phyloP scores from a whole-genome alignment of 495 filamentous ascomycete genomes.

The Darksidea phi region DNA sequence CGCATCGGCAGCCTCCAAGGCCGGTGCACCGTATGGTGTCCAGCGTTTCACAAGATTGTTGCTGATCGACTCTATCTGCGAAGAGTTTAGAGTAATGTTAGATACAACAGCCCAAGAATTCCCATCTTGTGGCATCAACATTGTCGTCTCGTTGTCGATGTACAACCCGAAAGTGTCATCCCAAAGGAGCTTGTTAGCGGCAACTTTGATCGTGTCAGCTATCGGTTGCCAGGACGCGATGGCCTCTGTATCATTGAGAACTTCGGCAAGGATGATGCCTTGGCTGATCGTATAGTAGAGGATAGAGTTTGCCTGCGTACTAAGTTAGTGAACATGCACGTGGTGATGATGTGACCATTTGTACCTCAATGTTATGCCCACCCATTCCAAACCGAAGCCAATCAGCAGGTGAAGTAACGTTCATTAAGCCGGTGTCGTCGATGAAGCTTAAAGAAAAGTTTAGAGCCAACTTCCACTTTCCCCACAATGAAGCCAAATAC shows the following conservation, averaged over 20 bases:
- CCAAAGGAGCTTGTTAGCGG: slow-evolving; percentile 40
- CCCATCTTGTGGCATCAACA: slow-evolving; percentile 51
- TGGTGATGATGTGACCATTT: not conserved
- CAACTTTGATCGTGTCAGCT: slow-evolving; percentile 34
- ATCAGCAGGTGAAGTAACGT: slow-evolving; percentile 35
- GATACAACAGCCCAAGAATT: slow-evolving; percentile 50
- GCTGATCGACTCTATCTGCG: slow-evolving; percentile 43
- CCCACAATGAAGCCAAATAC: slow-evolving; percentile 34
- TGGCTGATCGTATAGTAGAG: slow-evolving; percentile 42
- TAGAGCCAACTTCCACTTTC: slow-evolving; percentile 33
- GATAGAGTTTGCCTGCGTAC: slow-evolving; percentile 37
- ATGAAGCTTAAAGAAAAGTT: slow-evolving; percentile 37
- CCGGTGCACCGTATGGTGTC: slow-evolving; percentile 58
- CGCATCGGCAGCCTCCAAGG: slow-evolving; percentile 57
- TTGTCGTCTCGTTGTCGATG: slow-evolving; percentile 42
- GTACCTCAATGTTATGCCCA: slow-evolving; percentile 52
- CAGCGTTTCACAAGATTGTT: slow-evolving; percentile 53
- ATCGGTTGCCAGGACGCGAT: slow-evolving; percentile 27
- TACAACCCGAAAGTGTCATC: slow-evolving; percentile 36
- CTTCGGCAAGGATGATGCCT: slow-evolving; percentile 41
- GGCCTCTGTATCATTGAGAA: slow-evolving; percentile 35
- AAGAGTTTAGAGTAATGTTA: slow-evolving; percentile 34
- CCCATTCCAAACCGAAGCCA: slow-evolving; percentile 51
- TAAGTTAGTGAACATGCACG: not conserved
- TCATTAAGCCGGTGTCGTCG: slow-evolving; percentile 42